These are phyloP conservation scores for Russula griseocarnosa DNA, from an alignment of 768 basidiomycete species.

Conservation along the genomic window DNA sequence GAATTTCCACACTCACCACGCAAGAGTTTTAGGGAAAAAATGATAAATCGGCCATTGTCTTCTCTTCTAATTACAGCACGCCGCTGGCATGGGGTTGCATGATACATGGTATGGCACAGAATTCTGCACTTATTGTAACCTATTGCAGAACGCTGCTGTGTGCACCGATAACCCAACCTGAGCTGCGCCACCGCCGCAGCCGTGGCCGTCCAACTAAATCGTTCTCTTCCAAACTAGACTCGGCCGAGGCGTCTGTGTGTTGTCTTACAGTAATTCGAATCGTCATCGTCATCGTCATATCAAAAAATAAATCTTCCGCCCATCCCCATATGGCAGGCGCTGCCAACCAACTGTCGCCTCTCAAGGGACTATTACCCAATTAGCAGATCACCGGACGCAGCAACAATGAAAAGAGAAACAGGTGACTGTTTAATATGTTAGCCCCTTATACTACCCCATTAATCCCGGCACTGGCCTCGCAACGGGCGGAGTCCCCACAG, in stretches of 20 bases:
- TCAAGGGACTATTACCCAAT: no score
- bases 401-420: neutral
- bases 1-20: neutral
- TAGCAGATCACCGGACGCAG: neutral
- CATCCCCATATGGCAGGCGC: neutral
- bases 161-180: neutral
- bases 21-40: neutral
- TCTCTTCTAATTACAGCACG: neutral
- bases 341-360: neutral
- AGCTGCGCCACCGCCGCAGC: neutral
- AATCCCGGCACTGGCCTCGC: constrained; percentile 70
- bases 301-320: neutral
- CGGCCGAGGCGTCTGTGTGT: neutral
- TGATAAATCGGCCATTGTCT: neutral
- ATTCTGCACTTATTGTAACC: no score
- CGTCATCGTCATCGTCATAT: neutral
- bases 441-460: constrained; percentile 81
- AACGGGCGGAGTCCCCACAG: constrained; percentile 79
- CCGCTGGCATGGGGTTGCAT: neutral
- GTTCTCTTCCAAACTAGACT: neutral
- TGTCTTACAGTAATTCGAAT: neutral
- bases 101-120: neutral
- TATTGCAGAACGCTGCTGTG: no score
- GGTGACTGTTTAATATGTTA: constrained; percentile 40
- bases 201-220: no score